A percentile compares a stretch with the other conserved stretches of the same genome.
phyloP scores from a whole-genome alignment of 768 basidiomycete species.

The Neoboletus subvelutipes region DNA sequence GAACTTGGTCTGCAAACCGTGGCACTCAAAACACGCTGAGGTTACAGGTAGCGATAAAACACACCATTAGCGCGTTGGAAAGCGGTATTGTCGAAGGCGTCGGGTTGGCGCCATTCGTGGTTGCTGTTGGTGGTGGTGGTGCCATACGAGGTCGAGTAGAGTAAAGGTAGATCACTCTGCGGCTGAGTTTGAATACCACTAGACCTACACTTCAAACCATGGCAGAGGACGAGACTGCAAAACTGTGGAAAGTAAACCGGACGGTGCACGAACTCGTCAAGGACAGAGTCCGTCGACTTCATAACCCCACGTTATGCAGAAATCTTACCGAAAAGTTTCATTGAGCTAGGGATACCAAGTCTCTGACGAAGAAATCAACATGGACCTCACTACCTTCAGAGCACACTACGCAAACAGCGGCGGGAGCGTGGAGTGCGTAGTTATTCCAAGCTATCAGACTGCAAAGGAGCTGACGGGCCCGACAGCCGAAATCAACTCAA shows the following conservation, averaged over 20 bases:
- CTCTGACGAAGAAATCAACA: constrained; percentile 89
- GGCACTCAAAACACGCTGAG: not conserved
- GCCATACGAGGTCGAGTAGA: constrained; percentile 35
- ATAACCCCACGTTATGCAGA: constrained; percentile 4
- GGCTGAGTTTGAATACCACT: constrained; percentile 58
- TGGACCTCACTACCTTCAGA: constrained; percentile 82
- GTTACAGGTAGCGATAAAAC: not conserved
- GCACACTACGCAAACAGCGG: constrained; percentile 65
- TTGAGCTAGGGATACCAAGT: constrained; percentile 81
- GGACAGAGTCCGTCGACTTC: constrained; percentile 67
- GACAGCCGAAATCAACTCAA: constrained; percentile 83
- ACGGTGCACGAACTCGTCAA: constrained; percentile 96
- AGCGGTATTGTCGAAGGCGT: constrained; percentile 41
- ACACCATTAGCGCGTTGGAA: constrained; percentile 53
- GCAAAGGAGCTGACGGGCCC: constrained; percentile 7
- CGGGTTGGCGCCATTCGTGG: constrained; percentile 31
- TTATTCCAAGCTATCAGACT: not conserved
- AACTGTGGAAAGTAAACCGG: constrained; percentile 93
- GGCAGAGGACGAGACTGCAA: constrained; percentile 81
- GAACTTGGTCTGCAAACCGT: constrained; percentile 54
- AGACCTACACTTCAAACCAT: constrained; percentile 41
- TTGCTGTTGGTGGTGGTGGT: constrained; percentile 39
- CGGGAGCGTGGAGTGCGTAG: constrained; percentile 82
- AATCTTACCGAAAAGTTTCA: constrained; percentile 19
- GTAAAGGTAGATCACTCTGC: constrained; percentile 6